Conservation (phyloP, 371 early-diverging fungal species). For the Encephalitozoon cuniculi region DNA sequence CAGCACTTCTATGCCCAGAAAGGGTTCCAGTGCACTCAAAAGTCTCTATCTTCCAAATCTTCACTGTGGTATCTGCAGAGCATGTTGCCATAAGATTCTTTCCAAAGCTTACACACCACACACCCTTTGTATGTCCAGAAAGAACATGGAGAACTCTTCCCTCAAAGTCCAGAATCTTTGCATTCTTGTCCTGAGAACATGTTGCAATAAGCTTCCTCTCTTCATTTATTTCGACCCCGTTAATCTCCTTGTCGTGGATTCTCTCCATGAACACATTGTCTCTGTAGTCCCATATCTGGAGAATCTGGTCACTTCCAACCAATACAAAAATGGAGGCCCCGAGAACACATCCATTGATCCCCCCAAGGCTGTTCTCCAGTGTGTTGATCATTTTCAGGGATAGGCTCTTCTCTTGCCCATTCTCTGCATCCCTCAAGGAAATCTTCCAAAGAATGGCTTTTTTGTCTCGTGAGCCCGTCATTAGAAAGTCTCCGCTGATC, state of each 20-base stretch:
- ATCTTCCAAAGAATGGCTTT: constrained; percentile 17
- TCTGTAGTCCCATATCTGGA: constrained; percentile 13
- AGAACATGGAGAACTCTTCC: background rate
- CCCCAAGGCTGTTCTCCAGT: background rate
- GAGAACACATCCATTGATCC: constrained; percentile 1
- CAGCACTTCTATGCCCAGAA: constrained; percentile 64
- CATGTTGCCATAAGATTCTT: constrained; percentile 1
- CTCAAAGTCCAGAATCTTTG: constrained; percentile 27
- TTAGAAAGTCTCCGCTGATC: background rate
- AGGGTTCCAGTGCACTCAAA: constrained; percentile 63
- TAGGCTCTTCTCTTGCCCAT: background rate
- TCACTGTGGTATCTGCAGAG: constrained; percentile 64
- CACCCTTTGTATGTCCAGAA: constrained; percentile 27
- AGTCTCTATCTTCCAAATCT: constrained; percentile 64
- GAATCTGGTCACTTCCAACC: constrained; percentile 24
- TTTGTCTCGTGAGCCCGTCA: constrained; percentile 17
- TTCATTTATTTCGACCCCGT: constrained; percentile 6
- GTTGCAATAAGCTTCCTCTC: constrained; percentile 18
- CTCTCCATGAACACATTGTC: constrained; percentile 20
- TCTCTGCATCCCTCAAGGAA: background rate
- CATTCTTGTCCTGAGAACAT: constrained; percentile 22
- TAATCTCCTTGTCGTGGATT: constrained; percentile 35
- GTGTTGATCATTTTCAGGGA: background rate
- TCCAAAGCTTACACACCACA: constrained; percentile 11
- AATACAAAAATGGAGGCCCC: constrained; percentile 8